Evolutionary conservation across 1,284 basidiomycete species (phyloP).

Genomic region (Cutaneotrichosporon sp.): DNA sequence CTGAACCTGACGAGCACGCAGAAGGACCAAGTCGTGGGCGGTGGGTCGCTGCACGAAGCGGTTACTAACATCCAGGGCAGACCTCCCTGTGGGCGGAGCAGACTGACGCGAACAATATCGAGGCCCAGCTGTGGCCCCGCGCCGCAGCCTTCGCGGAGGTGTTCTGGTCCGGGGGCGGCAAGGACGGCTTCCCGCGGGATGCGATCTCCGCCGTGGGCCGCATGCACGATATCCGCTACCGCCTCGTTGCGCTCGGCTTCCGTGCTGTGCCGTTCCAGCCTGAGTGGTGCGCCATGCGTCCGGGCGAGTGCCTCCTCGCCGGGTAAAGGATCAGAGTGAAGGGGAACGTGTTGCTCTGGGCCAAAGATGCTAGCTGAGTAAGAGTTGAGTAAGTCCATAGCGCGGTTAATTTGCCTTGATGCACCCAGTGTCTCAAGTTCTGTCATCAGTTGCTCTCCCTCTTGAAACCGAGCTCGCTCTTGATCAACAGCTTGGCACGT

Average conservation of each 20-base stretch:
- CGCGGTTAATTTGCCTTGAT: no score
- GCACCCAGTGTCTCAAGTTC: no score
- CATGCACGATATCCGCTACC: slow-evolving; percentile 66
- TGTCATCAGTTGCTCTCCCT: no score
- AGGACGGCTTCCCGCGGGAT: slow-evolving; percentile 33
- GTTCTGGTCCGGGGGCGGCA: slow-evolving; percentile 67
- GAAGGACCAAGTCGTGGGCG: slow-evolving; percentile 58
- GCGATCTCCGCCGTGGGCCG: slow-evolving; percentile 63
- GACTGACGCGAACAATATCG: slow-evolving; percentile 63
- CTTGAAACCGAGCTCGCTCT: no score
- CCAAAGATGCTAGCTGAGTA: no score
- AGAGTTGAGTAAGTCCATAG: no score
- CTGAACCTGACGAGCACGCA: slow-evolving; percentile 56
- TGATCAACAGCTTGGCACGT: no score
- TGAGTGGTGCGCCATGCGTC: slow-evolving; percentile 72
- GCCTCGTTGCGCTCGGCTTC: slow-evolving; percentile 65
- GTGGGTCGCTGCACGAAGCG: slow-evolving; percentile 6
- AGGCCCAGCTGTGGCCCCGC: slow-evolving; percentile 70
- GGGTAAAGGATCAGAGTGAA: no score
- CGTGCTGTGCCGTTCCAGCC: slow-evolving; percentile 68
- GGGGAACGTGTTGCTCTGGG: neutral
- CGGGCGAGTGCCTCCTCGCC: slow-evolving; percentile 41
- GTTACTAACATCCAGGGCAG: no score
- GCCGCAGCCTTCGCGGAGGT: slow-evolving; percentile 72
- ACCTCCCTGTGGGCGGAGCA: slow-evolving; percentile 75